Conservation (phyloP, 495 filamentous ascomycete genomes). For the Tuber magnatum region DNA sequence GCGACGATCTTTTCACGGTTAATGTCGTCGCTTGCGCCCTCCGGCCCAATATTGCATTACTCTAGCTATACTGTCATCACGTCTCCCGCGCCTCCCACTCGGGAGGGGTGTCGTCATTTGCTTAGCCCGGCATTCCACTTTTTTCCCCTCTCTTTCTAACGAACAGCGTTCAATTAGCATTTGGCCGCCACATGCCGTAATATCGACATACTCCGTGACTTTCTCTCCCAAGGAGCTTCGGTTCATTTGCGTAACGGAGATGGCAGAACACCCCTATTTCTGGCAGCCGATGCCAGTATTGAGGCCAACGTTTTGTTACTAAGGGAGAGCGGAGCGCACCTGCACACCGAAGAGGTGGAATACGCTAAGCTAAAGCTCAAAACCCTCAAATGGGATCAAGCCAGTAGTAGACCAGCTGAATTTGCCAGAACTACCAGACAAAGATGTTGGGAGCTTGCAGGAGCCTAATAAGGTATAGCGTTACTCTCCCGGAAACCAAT, state of each 20-base stretch:
- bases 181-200: constrained; percentile 56
- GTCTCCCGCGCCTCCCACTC: constrained; percentile 5
- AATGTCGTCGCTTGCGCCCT: constrained; percentile 19
- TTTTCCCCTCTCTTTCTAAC: constrained; percentile 14
- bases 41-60: constrained; percentile 27
- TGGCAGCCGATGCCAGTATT: constrained; percentile 55
- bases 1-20: constrained; percentile 26
- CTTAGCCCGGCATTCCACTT: constrained; percentile 7
- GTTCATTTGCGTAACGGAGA: constrained; percentile 78
- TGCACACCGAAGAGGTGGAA: constrained; percentile 48
- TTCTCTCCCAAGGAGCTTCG: constrained; percentile 70
- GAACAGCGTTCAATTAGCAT: constrained; percentile 46
- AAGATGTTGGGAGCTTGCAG: constrained; percentile 35
- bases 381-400: not conserved
- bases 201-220: constrained; percentile 58
- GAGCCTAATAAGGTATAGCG: constrained; percentile 21
- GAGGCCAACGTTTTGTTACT: constrained; percentile 59
- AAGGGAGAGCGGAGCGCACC: constrained; percentile 61
- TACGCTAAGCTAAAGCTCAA: constrained; percentile 15
- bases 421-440: constrained; percentile 15
- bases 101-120: constrained; percentile 9
- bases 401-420: not conserved
- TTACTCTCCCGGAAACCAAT: not conserved
- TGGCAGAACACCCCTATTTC: constrained; percentile 67
- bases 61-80: not conserved